Evolutionary conservation across 176 grass and related monocot genomes (phyloP).

Genomic region (Urochloa ruziziensis): DNA sequence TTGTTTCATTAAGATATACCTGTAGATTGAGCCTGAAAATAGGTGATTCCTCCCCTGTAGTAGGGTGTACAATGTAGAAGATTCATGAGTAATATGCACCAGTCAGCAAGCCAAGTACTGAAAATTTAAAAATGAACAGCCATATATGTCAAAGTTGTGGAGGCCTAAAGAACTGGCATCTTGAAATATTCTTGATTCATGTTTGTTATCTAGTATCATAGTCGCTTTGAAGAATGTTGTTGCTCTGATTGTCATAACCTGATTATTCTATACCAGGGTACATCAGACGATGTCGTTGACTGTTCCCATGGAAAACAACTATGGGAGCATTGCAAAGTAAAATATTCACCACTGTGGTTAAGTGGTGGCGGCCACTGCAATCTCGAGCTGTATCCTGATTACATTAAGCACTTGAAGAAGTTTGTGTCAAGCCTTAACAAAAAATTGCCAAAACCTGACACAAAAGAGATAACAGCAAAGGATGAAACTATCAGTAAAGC

Average conservation of each 20-base stretch:
- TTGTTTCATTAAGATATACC: neutral
- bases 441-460: slow-evolving; percentile 49
- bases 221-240: slow-evolving; percentile 6
- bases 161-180: neutral
- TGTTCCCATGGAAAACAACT: slow-evolving; percentile 95
- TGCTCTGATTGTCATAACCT: slow-evolving; percentile 13
- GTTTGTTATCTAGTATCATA: slow-evolving; percentile 2
- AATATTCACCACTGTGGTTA: slow-evolving; percentile 90
- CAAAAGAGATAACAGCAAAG: slow-evolving; percentile 20
- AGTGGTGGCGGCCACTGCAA: slow-evolving; percentile 95
- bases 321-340: slow-evolving; percentile 94
- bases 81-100: neutral
- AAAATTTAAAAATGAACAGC: neutral
- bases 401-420: slow-evolving; percentile 77
- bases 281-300: slow-evolving; percentile 91
- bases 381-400: slow-evolving; percentile 92
- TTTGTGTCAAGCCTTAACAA: slow-evolving; percentile 60
- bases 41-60: neutral
- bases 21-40: slow-evolving; percentile 14
- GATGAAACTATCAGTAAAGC: slow-evolving; percentile 30
- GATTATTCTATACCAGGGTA: slow-evolving; percentile 62
- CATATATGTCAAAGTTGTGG: slow-evolving; percentile 9
- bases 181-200: neutral
- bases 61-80: neutral
- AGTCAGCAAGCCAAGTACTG: neutral